Conservation (phyloP, 768 basidiomycete species). For the Ephemerocybe angulata region DNA sequence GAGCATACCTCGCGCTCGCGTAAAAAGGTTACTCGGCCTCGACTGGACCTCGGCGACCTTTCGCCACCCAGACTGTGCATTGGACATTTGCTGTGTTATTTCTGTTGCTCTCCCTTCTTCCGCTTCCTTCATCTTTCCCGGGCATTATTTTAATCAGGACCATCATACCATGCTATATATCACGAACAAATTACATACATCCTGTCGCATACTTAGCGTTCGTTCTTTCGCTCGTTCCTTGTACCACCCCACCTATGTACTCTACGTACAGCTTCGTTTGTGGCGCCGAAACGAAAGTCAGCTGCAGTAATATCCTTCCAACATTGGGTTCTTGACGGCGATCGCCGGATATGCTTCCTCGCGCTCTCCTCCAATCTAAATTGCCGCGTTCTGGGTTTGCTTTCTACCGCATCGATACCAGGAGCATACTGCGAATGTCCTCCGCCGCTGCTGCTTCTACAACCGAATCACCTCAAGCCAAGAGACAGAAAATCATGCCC, state of each 20-base stretch:
- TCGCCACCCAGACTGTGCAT: conserved; percentile 1
- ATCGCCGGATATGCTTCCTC: conserved; percentile 8
- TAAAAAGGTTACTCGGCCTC: too few relatives aligned
- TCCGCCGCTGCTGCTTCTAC: too few relatives aligned
- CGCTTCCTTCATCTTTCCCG: too few relatives aligned
- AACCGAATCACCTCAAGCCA: conserved; percentile 24
- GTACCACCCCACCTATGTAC: not conserved
- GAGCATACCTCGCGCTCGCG: conserved; percentile 29
- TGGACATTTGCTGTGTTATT: conserved; percentile 11
- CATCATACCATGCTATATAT: too few relatives aligned
- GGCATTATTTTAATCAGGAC: not conserved
- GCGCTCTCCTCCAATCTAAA: conserved; percentile 4
- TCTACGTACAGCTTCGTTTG: not conserved
- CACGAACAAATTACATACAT: too few relatives aligned
- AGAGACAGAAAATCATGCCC: conserved; percentile 42
- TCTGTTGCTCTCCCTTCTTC: conserved; percentile 9
- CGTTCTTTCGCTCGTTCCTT: not conserved
- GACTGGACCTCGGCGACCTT: not conserved
- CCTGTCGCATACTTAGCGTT: not conserved
- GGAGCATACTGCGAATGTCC: conserved; percentile 10
- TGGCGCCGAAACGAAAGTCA: not conserved
- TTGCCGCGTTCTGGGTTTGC: not conserved
- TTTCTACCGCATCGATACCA: not conserved
- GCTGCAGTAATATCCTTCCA: not conserved
- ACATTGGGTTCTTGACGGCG: conserved; percentile 1